These are phyloP conservation scores for Rhodamnia argentea DNA, from an alignment of 345 rosid species.

Conservation along the genomic window DNA sequence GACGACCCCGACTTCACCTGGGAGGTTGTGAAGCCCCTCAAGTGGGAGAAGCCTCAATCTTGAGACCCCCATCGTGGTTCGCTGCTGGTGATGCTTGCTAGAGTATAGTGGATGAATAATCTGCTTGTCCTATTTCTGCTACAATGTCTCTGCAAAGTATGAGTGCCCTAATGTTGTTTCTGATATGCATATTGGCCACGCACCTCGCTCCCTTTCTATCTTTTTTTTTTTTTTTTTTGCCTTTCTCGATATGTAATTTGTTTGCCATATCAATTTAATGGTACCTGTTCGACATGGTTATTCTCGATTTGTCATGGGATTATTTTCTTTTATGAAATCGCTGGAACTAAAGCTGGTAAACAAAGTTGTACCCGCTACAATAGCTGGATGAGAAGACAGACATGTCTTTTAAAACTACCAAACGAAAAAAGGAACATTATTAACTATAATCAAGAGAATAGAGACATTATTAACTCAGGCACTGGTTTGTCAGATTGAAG, in stretches of 20 bases:
- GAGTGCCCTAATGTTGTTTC: neutral
- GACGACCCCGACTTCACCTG: constrained; percentile 49
- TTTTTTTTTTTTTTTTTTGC: neutral
- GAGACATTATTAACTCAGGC: neutral
- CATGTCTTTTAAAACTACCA: neutral
- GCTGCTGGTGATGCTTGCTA: neutral
- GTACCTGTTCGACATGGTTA: neutral
- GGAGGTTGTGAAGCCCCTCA: constrained; percentile 39
- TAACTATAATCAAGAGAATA: neutral
- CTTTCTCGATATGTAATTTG: neutral
- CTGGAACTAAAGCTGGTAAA: neutral
- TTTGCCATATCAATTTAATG: neutral
- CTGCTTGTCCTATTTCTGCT: neutral
- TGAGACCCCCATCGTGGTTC: neutral
- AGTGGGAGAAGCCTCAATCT: constrained; percentile 3
- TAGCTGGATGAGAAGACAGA: neutral
- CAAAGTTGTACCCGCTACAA: neutral
- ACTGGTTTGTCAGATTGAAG: neutral
- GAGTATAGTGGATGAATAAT: neutral
- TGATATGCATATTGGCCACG: neutral
- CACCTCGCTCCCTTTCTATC: neutral
- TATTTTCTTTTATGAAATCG: neutral
- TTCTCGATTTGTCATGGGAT: neutral
- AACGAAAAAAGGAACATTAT: neutral
- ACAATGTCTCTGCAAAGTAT: neutral